Conservation (phyloP, 2,329 filamentous ascomycete species). For the Fusarium nisikadoi region DNA sequence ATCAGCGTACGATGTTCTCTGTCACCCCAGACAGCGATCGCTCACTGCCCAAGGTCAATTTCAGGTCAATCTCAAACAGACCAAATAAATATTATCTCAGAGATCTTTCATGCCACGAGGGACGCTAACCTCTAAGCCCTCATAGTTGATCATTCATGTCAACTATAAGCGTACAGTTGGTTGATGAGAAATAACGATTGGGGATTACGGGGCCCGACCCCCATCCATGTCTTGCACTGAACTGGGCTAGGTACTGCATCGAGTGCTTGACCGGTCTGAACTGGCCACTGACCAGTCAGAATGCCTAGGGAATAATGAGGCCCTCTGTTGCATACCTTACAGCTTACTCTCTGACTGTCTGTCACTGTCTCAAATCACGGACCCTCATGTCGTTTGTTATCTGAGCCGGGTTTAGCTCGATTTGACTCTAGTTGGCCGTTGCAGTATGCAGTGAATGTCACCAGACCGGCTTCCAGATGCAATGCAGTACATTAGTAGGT, state of each 20-base stretch:
- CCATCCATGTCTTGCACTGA: neutral
- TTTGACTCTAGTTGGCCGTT: neutral
- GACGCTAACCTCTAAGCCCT: neutral
- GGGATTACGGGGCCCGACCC: neutral
- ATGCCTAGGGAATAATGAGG: conserved; percentile 20
- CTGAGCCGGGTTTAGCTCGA: neutral
- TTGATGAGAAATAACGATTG: neutral
- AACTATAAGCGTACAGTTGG: neutral
- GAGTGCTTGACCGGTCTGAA: conserved; percentile 22
- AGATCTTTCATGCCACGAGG: conserved; percentile 19
- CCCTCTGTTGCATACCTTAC: conserved; percentile 19
- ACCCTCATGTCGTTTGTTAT: neutral
- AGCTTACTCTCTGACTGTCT: neutral
- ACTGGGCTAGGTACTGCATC: neutral
- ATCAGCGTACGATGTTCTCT: conserved; percentile 13
- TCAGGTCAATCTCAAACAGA: neutral
- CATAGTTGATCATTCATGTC: neutral
- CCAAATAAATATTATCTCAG: neutral
- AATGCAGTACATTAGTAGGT: neutral
- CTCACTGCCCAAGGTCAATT: neutral
- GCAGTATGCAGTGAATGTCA: neutral
- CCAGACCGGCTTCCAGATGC: neutral
- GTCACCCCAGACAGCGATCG: neutral
- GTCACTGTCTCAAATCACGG: conserved; percentile 19
- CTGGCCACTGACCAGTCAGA: neutral